Percentiles rank a stretch among this genome's conserved stretches.
phyloP scores from a whole-genome alignment of 176 grass and related monocot genomes.

The Leersia perrieri region DNA sequence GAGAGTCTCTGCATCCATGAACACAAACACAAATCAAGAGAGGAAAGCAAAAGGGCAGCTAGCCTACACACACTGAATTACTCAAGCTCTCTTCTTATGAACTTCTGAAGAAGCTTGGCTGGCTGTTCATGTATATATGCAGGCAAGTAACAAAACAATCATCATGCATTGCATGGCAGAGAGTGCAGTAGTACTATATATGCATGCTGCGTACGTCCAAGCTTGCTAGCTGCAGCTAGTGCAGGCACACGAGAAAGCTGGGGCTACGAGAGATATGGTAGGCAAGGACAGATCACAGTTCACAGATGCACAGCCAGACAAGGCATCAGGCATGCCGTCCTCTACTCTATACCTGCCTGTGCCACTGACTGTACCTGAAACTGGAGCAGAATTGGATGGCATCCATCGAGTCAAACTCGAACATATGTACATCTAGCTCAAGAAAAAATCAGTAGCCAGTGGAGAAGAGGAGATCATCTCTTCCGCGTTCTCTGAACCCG shows the following conservation, averaged over 20 bases:
- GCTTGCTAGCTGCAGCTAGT: neutral
- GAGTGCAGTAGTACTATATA: neutral
- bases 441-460: neutral
- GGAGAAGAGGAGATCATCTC: conserved; percentile 41
- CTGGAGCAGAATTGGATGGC: conserved; percentile 6
- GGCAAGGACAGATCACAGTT: neutral
- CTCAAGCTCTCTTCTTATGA: too few relatives aligned
- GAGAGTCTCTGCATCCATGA: conserved; percentile 95
- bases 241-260: conserved; percentile 53
- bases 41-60: conserved; percentile 15
- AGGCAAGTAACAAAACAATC: conserved; percentile 44
- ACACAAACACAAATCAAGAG: conserved; percentile 34
- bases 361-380: conserved; percentile 23
- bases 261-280: conserved; percentile 17
- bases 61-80: conserved; percentile 5
- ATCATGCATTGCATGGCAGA: conserved; percentile 16
- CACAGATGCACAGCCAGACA: conserved; percentile 25
- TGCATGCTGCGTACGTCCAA: neutral
- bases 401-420: conserved; percentile 51
- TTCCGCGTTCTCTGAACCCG: conserved; percentile 37
- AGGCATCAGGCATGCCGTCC: conserved; percentile 25
- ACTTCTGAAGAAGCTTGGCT: conserved; percentile 3
- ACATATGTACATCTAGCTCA: conserved; percentile 5
- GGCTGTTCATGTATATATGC: neutral
- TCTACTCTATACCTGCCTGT: too few relatives aligned